These are phyloP conservation scores for Lipomyces spencermartinsiae DNA, from an alignment of 805 yeast genomes.

Conservation along the genomic window DNA sequence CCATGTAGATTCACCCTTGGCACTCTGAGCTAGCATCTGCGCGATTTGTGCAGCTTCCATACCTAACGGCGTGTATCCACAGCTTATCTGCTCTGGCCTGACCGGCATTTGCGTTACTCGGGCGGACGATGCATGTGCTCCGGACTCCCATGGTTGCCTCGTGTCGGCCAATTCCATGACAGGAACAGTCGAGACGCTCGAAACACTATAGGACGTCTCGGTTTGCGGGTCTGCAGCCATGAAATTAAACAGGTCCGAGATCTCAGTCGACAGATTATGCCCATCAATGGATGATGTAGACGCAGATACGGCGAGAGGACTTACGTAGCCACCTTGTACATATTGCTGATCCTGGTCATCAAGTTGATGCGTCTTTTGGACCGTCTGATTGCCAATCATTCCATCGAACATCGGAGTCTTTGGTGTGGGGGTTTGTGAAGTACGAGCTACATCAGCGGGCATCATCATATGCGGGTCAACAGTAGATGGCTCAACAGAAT, in stretches of 20 bases:
- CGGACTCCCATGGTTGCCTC: background rate
- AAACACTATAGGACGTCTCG: background rate
- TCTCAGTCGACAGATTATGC: conserved; percentile 9
- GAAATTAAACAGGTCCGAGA: conserved; percentile 13
- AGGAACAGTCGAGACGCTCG: background rate
- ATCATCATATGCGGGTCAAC: background rate
- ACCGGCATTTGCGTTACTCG: background rate
- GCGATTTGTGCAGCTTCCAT: conserved; percentile 8
- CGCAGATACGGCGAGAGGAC: background rate
- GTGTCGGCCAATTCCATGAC: background rate
- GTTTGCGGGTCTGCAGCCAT: background rate
- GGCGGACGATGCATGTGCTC: background rate
- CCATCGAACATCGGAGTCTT: background rate
- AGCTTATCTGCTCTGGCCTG: background rate
- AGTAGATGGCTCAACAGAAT: background rate
- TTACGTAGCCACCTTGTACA: background rate
- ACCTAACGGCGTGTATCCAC: background rate
- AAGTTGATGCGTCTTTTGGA: background rate
- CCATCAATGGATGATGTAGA: conserved; percentile 6
- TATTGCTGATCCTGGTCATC: background rate
- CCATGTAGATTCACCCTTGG: background rate
- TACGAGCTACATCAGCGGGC: background rate
- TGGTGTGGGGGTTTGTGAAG: background rate
- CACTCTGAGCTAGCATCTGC: conserved; percentile 7
- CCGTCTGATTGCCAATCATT: background rate